Base-by-base conservation (phyloP, 2,329 filamentous ascomycete species). In the Cladosporium phlei region DNA sequence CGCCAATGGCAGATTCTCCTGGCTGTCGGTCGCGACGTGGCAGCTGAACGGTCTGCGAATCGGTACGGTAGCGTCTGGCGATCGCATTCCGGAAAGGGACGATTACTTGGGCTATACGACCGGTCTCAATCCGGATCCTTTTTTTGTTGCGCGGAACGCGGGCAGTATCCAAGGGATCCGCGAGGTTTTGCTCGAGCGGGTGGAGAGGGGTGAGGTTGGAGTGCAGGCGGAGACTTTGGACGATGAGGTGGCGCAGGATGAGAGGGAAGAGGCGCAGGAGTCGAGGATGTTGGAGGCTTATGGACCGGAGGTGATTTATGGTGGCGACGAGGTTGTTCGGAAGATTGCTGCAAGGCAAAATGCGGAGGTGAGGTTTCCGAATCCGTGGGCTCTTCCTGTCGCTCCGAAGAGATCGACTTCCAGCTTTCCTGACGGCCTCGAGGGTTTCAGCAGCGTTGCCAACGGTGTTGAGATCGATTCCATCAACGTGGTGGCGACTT, bases 321-420 rank as follows among this genome's bases (percentile, higher is more conserved):
- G 14, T 20, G 16, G 16, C 6, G 25, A 27, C n/a, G 37, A 39
- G 7, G 37, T 19, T 16, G 27, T 22, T 22, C 30, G 32, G 14
- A 24, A 32, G 6, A 24, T 35, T 10, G 24, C 22, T 12, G 42
- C 24, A 5, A n/a, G n/a, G n/a, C 28, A 40, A 24, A 29, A 39
- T 14, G 14, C 29, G 7, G 25, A 29, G 27, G 33, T 27, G n/a
- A 28, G 38, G 2, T 47, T 47, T 20, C 22, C 28, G 7, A 28
- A 39, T n/a, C 45, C 45, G n/a, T 47, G 45, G 45, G 45, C 35
- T 16, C 35, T 47, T 12, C 45, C 45, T 25, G 28, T 38, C 3
- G 19, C 12, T 5, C 45, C 21, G 3, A n/a, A 21, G 4, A 22
- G 38, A 27, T 40, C 35, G 7, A 24, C 27, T n/a, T 17, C 35